A percentile compares a stretch with the other conserved stretches of the same genome.
phyloP scores from a whole-genome alignment of 1,284 basidiomycete genomes.

The Sporisorium scitamineum region DNA sequence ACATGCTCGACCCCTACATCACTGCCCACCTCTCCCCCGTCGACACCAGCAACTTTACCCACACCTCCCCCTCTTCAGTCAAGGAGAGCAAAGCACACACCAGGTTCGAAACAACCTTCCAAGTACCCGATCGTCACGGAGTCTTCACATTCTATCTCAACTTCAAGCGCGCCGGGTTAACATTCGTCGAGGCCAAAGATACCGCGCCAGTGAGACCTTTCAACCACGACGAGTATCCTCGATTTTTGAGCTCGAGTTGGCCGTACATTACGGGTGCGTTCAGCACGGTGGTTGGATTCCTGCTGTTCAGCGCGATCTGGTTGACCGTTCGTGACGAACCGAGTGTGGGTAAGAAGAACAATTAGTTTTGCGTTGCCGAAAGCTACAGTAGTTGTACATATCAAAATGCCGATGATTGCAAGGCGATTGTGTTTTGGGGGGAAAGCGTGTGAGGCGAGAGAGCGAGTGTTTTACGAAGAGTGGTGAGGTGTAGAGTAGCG shows the following conservation, averaged over 20 bases:
- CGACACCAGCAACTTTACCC: slow-evolving; percentile 13
- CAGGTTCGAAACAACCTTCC: slow-evolving; percentile 81
- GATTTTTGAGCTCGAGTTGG: slow-evolving; percentile 92
- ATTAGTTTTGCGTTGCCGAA: neutral
- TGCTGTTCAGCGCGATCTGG: slow-evolving; percentile 87
- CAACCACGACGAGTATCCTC: slow-evolving; percentile 91
- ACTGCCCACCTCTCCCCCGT: slow-evolving; percentile 50
- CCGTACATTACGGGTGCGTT: slow-evolving; percentile 92
- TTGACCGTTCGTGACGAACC: slow-evolving; percentile 69
- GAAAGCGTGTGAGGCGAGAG: neutral
- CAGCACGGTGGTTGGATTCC: slow-evolving; percentile 84
- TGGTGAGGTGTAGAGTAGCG: slow-evolving; percentile 1
- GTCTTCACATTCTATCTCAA: slow-evolving; percentile 95
- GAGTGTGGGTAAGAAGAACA: slow-evolving; percentile 24
- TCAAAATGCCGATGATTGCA: too few species aligned
- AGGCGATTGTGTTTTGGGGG: too few species aligned
- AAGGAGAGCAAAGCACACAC: slow-evolving; percentile 63
- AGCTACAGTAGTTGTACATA: slow-evolving; percentile 2
- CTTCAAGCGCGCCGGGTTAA: slow-evolving; percentile 87
- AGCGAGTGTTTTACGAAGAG: neutral
- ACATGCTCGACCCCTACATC: slow-evolving; percentile 86
- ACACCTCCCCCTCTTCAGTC: neutral
- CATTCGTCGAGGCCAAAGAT: slow-evolving; percentile 77
- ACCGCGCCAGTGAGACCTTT: slow-evolving; percentile 90
- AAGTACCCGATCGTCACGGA: slow-evolving; percentile 91